phyloP scores from a whole-genome alignment of 129 eudicot genomes.

The Pittosporum tobira region DNA sequence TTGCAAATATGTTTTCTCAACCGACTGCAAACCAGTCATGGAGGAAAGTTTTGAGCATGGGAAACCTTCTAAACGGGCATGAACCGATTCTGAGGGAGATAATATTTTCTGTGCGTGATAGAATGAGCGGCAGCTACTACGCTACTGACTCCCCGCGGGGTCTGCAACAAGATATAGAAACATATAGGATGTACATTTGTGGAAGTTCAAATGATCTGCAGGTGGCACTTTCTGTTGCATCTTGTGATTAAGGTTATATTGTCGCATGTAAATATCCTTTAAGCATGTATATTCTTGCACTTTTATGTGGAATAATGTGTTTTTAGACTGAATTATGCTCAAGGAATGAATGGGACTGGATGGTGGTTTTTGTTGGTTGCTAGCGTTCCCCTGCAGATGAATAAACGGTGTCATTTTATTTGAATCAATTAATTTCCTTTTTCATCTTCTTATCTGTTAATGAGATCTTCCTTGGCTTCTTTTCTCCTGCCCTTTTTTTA shows the following conservation, averaged over 20 bases:
- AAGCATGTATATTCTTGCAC: neutral
- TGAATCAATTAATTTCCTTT: neutral
- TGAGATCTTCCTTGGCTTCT: too few relatives aligned
- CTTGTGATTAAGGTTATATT: constrained; percentile 47
- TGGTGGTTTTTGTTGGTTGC: neutral
- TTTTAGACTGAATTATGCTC: neutral
- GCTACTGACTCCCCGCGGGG: constrained; percentile 37
- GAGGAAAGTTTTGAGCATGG: constrained; percentile 93
- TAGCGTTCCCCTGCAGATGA: neutral
- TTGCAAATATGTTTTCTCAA: constrained; percentile 63
- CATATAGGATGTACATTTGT: constrained; percentile 82
- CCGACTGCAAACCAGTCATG: constrained; percentile 91
- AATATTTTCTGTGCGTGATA: constrained; percentile 56
- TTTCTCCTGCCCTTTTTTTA: neutral
- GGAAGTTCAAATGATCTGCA: constrained; percentile 78
- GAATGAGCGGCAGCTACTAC: constrained; percentile 52
- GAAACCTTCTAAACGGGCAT: constrained; percentile 87
- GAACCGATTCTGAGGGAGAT: constrained; percentile 82
- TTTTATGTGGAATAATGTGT: neutral
- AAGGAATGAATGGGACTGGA: neutral
- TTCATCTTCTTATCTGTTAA: too few relatives aligned
- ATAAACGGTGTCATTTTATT: neutral
- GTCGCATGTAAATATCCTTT: neutral
- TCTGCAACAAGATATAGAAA: constrained; percentile 58
- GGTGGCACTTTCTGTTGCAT: constrained; percentile 77